Conservation (phyloP, 306 rosid species). For the Acacia crassicarpa region DNA sequence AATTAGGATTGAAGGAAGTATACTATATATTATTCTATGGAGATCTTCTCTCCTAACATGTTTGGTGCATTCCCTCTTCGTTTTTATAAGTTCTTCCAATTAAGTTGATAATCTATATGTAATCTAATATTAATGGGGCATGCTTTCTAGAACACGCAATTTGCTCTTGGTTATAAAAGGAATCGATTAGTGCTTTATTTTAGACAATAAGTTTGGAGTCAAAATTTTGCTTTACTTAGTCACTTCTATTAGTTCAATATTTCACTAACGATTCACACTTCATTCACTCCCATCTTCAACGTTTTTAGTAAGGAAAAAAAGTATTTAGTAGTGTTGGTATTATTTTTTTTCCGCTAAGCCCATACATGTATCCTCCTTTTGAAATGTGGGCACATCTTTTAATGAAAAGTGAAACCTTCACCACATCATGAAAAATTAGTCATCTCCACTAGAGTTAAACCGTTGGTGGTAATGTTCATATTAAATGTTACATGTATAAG, state of each 20-base stretch:
- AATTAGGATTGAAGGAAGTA: too few species aligned
- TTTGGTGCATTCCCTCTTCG: slow-evolving; percentile 15
- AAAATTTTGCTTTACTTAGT: background rate
- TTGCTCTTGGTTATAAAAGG: background rate
- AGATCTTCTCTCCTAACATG: slow-evolving; percentile 17
- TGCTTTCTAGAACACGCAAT: background rate
- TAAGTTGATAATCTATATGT: background rate
- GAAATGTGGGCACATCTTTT: too few species aligned
- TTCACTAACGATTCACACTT: background rate
- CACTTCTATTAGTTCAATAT: background rate
- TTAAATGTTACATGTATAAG: background rate
- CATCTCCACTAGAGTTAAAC: too few species aligned
- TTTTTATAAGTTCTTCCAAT: background rate
- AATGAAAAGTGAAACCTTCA: too few species aligned
- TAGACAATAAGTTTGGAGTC: background rate
- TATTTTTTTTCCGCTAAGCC: too few species aligned
- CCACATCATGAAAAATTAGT: too few species aligned
- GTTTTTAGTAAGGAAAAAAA: background rate
- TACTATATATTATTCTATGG: background rate
- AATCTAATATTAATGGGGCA: background rate
- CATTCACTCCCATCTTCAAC: background rate
- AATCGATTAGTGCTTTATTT: background rate
- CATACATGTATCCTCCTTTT: too few species aligned
- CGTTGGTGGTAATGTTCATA: background rate
- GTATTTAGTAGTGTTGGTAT: background rate